Base-by-base conservation (phyloP, 495 filamentous ascomycete genomes). In the Cercophora samala region DNA sequence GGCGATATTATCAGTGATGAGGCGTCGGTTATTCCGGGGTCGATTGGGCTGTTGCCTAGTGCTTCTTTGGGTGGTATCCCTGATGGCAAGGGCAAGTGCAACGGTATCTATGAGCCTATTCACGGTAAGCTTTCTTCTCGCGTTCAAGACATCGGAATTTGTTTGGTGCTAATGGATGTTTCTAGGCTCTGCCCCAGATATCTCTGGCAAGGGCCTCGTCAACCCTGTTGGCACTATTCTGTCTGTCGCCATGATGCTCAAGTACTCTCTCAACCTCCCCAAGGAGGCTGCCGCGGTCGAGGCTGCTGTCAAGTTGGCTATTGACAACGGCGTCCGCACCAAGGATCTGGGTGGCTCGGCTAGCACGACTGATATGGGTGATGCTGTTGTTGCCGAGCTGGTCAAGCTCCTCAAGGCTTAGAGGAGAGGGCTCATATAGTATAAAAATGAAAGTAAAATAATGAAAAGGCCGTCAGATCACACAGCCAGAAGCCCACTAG, bases 1-100 rank as follows among this genome's bases (percentile, higher is more conserved):
- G 95, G 95, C 67, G 95, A 99, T 78, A 99, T 99, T 75, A 93
- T 99, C 73, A 90, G 85, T 73, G 95, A 99, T 75, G 95, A 99
- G 85, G 94, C 95, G 8, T 94, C 90, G 76, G 95, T 97, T 29
- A 98, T 99, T 70, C 93, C 94, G 8, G 95, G 95, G 2, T 92
- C 88, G 65, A 86, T 99, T 73, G 95, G 95, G 4, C 78, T 99
- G 71, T 81, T 97, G 75, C 95, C 95, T 11, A 93, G 90, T 78
- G 95, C 95, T 6, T 93, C 90, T 77, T 80, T 99, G 77, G 90
- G 87, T 60, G 93, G 90, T 22, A 87, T 96, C 58, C 95, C 95
- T 1, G 93, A 97, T 81, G 83, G 87, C 17, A 89, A 89, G 80
- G 80, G 82, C 54, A 86, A 81, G 72, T 88, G 89, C 68, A 91